phyloP scores from a whole-genome alignment of 441 rosid species.

The Erodium texanum region DNA sequence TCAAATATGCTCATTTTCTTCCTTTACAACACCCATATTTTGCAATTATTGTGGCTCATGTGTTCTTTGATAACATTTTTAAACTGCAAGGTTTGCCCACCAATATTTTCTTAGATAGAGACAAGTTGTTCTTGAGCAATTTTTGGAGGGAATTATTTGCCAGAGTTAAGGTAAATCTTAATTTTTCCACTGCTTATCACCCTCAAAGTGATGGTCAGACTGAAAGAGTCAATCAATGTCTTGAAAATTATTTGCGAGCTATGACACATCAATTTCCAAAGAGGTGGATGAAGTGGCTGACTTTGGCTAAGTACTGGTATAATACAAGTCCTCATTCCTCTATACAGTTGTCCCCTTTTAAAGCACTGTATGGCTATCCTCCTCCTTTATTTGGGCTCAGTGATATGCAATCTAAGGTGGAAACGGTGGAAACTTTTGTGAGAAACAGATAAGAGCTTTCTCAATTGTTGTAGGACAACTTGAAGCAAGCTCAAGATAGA shows the following conservation, averaged over 20 bases:
- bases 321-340: neutral
- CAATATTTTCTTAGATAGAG: neutral
- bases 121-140: neutral
- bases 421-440: neutral
- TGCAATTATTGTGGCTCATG: neutral
- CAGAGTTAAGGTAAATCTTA: neutral
- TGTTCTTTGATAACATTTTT: neutral
- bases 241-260: neutral
- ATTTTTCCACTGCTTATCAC: neutral
- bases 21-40: neutral
- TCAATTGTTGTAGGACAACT: too few species aligned
- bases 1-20: conserved; percentile 5
- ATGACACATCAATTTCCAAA: neutral
- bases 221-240: neutral
- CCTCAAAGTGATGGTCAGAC: conserved; percentile 3
- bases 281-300: neutral
- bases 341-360: neutral
- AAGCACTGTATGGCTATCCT: neutral
- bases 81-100: conserved; percentile 4
- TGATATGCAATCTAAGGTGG: neutral
- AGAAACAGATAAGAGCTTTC: neutral
- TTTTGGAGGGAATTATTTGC: neutral
- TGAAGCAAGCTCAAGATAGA: too few species aligned
- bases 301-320: neutral
- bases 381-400: neutral